Evolutionary conservation across 257 asterid genomes (phyloP).

Genomic region (Solanum acaule): DNA sequence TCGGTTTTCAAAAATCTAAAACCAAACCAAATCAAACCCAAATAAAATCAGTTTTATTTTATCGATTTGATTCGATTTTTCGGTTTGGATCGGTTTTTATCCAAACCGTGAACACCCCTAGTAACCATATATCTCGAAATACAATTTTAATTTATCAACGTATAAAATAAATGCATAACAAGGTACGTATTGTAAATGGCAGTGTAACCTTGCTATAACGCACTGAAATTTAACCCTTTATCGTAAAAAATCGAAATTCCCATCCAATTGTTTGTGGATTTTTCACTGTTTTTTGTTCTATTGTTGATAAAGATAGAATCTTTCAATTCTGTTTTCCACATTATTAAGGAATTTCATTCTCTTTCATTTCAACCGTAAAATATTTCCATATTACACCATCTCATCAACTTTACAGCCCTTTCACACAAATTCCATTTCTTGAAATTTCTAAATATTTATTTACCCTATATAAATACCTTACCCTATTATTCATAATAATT

Average conservation of each 20-base stretch:
- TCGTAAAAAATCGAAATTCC: neutral
- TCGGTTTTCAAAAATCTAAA: too few species aligned
- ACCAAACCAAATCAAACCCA: too few species aligned
- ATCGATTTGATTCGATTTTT: too few species aligned
- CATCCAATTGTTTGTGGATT: neutral
- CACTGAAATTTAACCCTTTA: too few species aligned
- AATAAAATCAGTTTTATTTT: too few species aligned
- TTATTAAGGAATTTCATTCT: neutral
- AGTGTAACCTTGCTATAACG: rapidly evolving
- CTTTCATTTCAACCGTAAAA: neutral
- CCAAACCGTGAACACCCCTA: too few species aligned
- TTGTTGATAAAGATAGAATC: neutral
- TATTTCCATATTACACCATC: neutral
- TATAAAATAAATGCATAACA: neutral
- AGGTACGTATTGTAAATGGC: neutral
- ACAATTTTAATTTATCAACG: neutral
- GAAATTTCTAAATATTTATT: neutral
- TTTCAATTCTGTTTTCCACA: neutral
- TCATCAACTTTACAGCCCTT: neutral
- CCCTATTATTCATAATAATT: neutral
- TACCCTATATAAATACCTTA: neutral
- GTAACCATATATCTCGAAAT: neutral
- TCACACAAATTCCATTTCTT: neutral
- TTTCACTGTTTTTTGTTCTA: neutral
- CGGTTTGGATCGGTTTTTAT: too few species aligned